Conservation (phyloP, 441 rosid species). For the Populus hybrid region DNA sequence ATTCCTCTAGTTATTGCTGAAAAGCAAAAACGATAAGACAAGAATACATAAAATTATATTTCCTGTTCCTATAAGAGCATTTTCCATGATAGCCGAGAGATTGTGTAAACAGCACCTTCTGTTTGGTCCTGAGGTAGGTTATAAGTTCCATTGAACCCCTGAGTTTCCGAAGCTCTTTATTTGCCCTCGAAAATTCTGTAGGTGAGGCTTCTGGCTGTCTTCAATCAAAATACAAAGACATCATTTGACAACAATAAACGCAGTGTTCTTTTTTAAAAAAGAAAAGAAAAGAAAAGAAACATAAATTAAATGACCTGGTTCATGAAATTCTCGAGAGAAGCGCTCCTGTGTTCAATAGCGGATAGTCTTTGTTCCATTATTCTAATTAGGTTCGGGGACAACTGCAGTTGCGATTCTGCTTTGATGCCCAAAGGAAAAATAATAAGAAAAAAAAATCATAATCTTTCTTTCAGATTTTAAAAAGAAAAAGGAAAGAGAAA, state of each 20-base stretch:
- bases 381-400: constrained; percentile 67
- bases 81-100: background rate
- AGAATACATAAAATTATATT: background rate
- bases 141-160: constrained; percentile 71
- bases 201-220: constrained; percentile 89
- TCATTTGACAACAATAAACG: background rate
- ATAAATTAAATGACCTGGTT: constrained; percentile 46
- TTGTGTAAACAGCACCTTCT: constrained; percentile 45
- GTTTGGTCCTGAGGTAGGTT: constrained; percentile 54
- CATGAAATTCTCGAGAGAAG: constrained; percentile 55
- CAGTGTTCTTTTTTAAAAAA: background rate
- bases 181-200: constrained; percentile 67
- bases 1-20: background rate
- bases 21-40: background rate
- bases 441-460: background rate
- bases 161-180: constrained; percentile 80
- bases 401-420: constrained; percentile 48
- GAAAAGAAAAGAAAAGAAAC: background rate
- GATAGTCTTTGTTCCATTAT: constrained; percentile 70
- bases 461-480: background rate
- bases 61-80: background rate
- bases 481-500: background rate
- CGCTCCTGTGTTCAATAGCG: constrained; percentile 61
- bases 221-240: constrained; percentile 35
- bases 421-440: background rate